Base-by-base conservation (phyloP, 257 asterid genomes). In the Gentiana straminea region DNA sequence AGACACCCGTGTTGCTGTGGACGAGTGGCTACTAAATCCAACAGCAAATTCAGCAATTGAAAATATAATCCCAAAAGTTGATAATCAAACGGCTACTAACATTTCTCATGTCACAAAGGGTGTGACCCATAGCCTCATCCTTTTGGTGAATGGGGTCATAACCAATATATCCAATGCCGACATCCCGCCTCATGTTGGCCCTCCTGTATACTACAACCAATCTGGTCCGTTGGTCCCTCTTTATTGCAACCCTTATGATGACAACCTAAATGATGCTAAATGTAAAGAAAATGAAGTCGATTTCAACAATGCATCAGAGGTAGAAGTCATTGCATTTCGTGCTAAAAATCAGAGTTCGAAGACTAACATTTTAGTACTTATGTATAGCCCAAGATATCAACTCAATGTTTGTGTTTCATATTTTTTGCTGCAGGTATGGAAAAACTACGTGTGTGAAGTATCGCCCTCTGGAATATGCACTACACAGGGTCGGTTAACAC, bases 21-120 rank as follows among this genome's bases (percentile, higher is more conserved):
- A 68, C 8, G 64, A 72, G 35, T 76, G 82, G 82, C 68, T 57
- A n/a, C 71, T 56, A 33, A 76, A 67, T 51, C 79, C 82, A n/a
- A 62, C 15, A 1, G 71, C 72, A n/a, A 34, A 50, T 63, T 69
- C 82, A 36, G 57, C 78, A 4, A 65, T 76, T 12, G 76, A 69
- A 38, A 49, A 43, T 13, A 60, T 76, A 52, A 66, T 76, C 41
- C 82, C 82, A 2, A 63, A 59, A 37, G 76, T 64, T 33, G 70
- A 76, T 43, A 38, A 47, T 32, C 13, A 38, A 51, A 69, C 61
- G 24, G 72, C 72, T 37, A 55, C 64, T 48, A 51, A 66, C n/a
- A 76, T 73, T 7, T 55, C 58, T 12, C 44, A 60, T 1, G 68
- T 64, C 12, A 61, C 76, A 7, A 76, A 69, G 46, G 63, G 61